Conservation (phyloP, 225 moss, liverwort and hornwort species). For the Sphagnum tenellum region DNA sequence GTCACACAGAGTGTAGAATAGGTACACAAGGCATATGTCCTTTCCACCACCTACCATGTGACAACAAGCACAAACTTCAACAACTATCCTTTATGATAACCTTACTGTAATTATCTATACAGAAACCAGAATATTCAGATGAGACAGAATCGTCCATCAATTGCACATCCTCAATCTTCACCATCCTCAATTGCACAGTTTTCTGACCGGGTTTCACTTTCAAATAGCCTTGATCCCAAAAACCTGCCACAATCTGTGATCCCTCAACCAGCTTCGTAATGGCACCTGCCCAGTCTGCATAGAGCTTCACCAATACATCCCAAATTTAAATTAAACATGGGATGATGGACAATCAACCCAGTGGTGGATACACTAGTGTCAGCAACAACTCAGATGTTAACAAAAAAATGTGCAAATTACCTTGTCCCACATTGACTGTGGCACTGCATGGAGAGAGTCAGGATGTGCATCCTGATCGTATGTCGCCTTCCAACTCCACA, state of each 20-base stretch:
- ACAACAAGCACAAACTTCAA: constrained; percentile 4
- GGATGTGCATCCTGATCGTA: constrained; percentile 96
- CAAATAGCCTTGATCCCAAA: constrained; percentile 71
- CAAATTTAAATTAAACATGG: too few species aligned
- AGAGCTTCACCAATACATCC: too few species aligned
- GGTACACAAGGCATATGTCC: constrained; percentile 51
- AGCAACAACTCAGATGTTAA: constrained; percentile 6
- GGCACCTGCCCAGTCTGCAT: constrained; percentile 76
- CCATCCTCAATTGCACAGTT: constrained; percentile 69
- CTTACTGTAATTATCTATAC: neutral
- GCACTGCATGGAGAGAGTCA: constrained; percentile 90
- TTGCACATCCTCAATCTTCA: constrained; percentile 16
- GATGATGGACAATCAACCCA: too few species aligned
- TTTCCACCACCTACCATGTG: constrained; percentile 33
- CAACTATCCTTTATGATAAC: neutral
- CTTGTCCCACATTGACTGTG: constrained; percentile 65
- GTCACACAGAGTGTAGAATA: constrained; percentile 53
- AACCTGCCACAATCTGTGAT: constrained; percentile 39
- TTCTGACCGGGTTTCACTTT: constrained; percentile 61
- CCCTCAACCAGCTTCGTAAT: constrained; percentile 56
- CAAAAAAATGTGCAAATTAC: constrained; percentile 26
- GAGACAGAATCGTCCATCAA: too few species aligned
- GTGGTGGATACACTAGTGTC: too few species aligned
- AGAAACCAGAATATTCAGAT: neutral
- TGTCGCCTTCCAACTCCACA: constrained; percentile 93